Percentiles rank a stretch among this genome's conserved stretches.
These are phyloP conservation scores for Heracleum sosnowskyi DNA, from an alignment of 129 eudicot species.

Conservation along the genomic window DNA sequence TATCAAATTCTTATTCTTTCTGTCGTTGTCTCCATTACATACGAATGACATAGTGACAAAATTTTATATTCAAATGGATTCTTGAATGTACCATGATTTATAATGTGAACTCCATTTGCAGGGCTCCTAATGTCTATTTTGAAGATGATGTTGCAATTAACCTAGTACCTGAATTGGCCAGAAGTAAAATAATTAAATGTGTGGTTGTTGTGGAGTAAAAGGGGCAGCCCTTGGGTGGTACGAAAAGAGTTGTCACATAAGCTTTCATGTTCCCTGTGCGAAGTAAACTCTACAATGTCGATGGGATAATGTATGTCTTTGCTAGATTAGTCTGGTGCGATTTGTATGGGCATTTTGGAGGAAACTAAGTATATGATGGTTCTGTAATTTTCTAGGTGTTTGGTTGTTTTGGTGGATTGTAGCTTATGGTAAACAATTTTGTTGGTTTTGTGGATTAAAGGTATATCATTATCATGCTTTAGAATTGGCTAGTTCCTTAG, in stretches of 20 bases:
- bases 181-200: conserved; percentile 85
- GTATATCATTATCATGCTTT: no score
- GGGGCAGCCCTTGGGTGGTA: conserved; percentile 97
- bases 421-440: no score
- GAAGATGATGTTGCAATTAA: conserved; percentile 71
- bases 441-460: no score
- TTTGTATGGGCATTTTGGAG: no score
- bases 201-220: conserved; percentile 71
- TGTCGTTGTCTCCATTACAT: neutral
- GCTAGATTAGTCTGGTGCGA: neutral
- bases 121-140: conserved; percentile 97
- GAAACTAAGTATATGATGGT: no score
- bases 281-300: conserved; percentile 65
- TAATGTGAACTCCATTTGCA: conserved; percentile 18
- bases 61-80: neutral
- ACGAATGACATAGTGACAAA: neutral
- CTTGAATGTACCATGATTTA: neutral
- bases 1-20: neutral
- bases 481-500: no score
- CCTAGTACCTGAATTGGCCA: conserved; percentile 64
- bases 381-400: no score
- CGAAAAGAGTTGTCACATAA: conserved; percentile 69
- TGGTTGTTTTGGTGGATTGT: no score
- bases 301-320: conserved; percentile 72
- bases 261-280: conserved; percentile 96